Base-by-base conservation (phyloP, 1,284 basidiomycete species). In the Rhizoctonia solani region DNA sequence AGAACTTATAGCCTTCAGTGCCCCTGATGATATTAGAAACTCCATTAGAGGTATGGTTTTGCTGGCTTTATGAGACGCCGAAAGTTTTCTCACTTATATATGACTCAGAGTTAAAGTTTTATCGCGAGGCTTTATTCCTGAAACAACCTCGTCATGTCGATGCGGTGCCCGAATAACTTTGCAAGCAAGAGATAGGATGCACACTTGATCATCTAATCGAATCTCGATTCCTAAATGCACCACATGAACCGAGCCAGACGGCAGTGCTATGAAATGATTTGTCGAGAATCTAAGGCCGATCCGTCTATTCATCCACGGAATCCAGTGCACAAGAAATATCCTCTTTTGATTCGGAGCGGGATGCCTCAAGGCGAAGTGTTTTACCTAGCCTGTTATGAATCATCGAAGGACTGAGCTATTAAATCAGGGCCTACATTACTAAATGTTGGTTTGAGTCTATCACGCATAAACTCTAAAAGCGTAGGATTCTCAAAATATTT, bases 401-500 rank as follows among this genome's bases (percentile, higher is more conserved):
- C 50, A 23, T 2, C 29, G 11, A 16, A 32, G 16, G 25, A 53
- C 16, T 92, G 69, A 85, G 76, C 72, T 79, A 85, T 19, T 79
- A 76, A n/a, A n/a, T n/a, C n/a, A n/a, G n/a, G n/a, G n/a, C n/a
- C n/a, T 0, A 91, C 86, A 6, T 78, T 72, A 32, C 80, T 74
- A 73, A 92, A 92, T 70, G 81, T 78, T 0, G 83, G 83, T n/a
- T 80, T 76, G 0, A 92, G 79, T 5, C 76, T 71, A 34, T 81
- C 73, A 34, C 76, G 75, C 5, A 84, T 80, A 73, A 92, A 92
- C 6, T 78, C 72, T 46, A 85, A 77, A 4, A 86, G 74, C 29
- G 82, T 72, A 1, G 88, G 88, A 74, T 90, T 86, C 16, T 79
- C 79, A 71, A 92, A 92, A 73, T 90, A 85, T 70, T 92, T 92